Percentiles rank a stretch among this genome's conserved stretches.
Evolutionary conservation across 2,329 filamentous ascomycete genomes (phyloP).

Genomic region (Monosporascus sp.): DNA sequence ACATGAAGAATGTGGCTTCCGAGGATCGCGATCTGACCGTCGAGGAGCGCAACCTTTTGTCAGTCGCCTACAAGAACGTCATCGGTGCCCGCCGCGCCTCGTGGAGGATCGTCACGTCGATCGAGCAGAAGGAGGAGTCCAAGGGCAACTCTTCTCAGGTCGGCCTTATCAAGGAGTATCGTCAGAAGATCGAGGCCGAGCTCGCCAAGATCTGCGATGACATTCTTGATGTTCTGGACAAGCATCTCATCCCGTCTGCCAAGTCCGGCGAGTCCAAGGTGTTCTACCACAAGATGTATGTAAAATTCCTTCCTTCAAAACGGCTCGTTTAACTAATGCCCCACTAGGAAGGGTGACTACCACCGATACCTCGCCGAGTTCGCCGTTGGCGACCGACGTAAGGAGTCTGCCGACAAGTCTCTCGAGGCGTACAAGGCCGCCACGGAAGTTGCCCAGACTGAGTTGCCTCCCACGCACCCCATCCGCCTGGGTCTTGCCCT

Average conservation of each 20-base stretch:
- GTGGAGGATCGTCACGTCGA: slow-evolving; percentile 97
- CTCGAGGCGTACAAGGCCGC: slow-evolving; percentile 96
- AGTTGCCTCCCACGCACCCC: slow-evolving; percentile 86
- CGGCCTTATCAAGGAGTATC: slow-evolving; percentile 92
- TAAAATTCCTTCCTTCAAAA: slow-evolving; percentile 1
- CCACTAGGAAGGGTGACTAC: slow-evolving; percentile 94
- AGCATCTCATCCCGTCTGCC: slow-evolving; percentile 89
- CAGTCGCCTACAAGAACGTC: slow-evolving; percentile 98
- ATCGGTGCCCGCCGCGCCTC: slow-evolving; percentile 94
- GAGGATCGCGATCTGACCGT: slow-evolving; percentile 79
- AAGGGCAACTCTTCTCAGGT: slow-evolving; percentile 96
- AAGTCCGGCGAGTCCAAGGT: slow-evolving; percentile 98
- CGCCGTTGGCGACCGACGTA: slow-evolving; percentile 88
- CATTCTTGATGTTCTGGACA: slow-evolving; percentile 89
- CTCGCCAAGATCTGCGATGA: slow-evolving; percentile 97
- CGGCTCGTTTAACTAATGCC: slow-evolving; percentile 18
- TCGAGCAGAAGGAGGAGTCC: slow-evolving; percentile 99
- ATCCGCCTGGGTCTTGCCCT: slow-evolving; percentile 88
- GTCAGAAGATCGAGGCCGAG: slow-evolving; percentile 95
- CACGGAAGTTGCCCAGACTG: slow-evolving; percentile 83
- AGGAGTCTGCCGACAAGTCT: slow-evolving; percentile 87
- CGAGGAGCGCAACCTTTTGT: slow-evolving; percentile 95
- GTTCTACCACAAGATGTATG: slow-evolving; percentile 99
- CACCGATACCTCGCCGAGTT: slow-evolving; percentile 99
- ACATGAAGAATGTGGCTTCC: slow-evolving; percentile 98